Conservation (phyloP, 2,329 filamentous ascomycete species). For the Verticillium longisporum region DNA sequence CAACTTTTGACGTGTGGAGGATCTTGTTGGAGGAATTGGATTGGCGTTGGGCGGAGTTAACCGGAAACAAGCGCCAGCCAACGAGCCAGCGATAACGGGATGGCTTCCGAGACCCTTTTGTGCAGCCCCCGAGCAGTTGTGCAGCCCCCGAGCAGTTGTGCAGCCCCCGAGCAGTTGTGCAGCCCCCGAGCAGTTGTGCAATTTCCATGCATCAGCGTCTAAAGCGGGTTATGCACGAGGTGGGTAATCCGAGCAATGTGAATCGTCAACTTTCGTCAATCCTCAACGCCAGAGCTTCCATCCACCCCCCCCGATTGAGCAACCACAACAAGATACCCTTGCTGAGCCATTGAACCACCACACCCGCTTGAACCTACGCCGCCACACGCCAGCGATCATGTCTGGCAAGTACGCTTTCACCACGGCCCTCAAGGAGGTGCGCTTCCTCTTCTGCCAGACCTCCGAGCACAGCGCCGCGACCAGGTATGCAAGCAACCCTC, state of each 20-base stretch:
- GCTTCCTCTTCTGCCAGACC: conserved; percentile 96
- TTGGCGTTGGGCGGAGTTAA: not conserved
- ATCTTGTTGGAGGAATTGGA: not conserved
- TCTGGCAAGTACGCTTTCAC: conserved; percentile 89
- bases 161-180: no score
- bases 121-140: not conserved
- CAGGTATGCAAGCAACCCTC: conserved; percentile 48
- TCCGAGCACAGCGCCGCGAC: conserved; percentile 83
- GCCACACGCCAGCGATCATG: conserved; percentile 44
- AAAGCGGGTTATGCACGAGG: not conserved
- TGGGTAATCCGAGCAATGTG: not conserved
- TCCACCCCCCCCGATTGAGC: not conserved
- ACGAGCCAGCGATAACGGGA: not conserved
- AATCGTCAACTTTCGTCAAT: not conserved
- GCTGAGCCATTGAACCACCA: conserved; percentile 1
- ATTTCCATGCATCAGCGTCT: not conserved
- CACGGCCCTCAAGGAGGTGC: conserved; percentile 84
- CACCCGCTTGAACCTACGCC: not conserved
- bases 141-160: not conserved
- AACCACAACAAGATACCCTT: not conserved
- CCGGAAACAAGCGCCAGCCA: not conserved
- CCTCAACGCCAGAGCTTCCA: not conserved
- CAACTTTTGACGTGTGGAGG: not conserved
- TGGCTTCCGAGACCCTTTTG: not conserved
- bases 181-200: not conserved